Base-by-base conservation (phyloP, 768 basidiomycete species). In the Phanerodontia chrysosporium region DNA sequence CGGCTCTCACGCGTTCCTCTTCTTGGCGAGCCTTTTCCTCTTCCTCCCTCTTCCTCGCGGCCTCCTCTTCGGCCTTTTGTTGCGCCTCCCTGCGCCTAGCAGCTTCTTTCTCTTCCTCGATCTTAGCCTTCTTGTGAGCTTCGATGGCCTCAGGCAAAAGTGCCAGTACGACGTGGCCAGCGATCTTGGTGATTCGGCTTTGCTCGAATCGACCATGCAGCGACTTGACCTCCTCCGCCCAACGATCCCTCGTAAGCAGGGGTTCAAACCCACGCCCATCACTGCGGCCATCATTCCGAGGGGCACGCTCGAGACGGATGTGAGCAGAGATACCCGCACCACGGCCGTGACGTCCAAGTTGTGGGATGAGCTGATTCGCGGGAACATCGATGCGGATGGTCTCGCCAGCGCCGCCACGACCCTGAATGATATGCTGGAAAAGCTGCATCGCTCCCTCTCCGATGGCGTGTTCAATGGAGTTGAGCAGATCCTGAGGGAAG, bases 201-300 rank as follows among this genome's bases (percentile, higher is more conserved):
- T 80, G 71, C 9, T 86, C 82, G 59, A 89, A 88, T 62, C 85
- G 85, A 16, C 90, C 87, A 58, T 93, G 86, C 24, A 91, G 74
- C 30, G 91, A 85, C 67, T 89, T 91, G 60, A 83, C 85, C 71
- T 96, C 95, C 68, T 96, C 94, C 1, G 82, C 76, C 95, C 95
- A 98, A 58, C 95, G 83, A 66, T 92, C 90, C 29, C 87, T 69
- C 1, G 95, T 96, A 10, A 90, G 78, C 56, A 92, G 74, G 1
- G 94, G 92, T 30, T 90, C 86, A 51, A 93, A 86, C 16, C 64
- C 63, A 36, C 84, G 84, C 42, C 74, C 79, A 60, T 85, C 83
- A 6, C 73, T 39, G 7, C 73, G 66, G 7, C 49, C 73, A 60
- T 64, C 81, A 62, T 35, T 53, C 45, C 79, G 76, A 12, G 79